Conservation (phyloP, 2,329 filamentous ascomycete species). For the Botryotinia calthae region DNA sequence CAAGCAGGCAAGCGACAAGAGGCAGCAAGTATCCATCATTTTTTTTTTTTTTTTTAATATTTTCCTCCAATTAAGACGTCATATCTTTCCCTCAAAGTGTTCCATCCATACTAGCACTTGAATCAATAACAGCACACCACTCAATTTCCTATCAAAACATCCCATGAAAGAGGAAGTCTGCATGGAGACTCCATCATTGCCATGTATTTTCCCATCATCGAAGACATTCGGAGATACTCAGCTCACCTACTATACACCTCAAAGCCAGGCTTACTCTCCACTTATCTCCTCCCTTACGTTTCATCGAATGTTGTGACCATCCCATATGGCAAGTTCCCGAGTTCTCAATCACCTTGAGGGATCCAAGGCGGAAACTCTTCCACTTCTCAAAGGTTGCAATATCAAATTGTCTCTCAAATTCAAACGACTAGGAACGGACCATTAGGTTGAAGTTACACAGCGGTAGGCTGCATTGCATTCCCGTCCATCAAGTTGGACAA, state of each 20-base stretch:
- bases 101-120: neutral
- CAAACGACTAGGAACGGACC: neutral
- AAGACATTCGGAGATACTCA: neutral
- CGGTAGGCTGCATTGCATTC: conserved; percentile 10
- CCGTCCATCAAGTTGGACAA: conserved; percentile 8
- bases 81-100: neutral
- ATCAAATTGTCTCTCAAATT: conserved; percentile 7
- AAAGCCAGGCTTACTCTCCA: neutral
- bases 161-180: neutral
- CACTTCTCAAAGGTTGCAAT: neutral
- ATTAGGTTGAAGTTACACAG: neutral
- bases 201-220: conserved; percentile 1
- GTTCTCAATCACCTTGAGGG: neutral
- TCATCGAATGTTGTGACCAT: conserved; percentile 4
- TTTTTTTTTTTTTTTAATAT: neutral
- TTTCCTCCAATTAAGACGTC: neutral
- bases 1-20: conserved; percentile 9
- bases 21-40: conserved; percentile 9
- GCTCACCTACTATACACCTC: neutral
- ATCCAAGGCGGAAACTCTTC: neutral
- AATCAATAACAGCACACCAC: neutral
- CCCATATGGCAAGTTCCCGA: neutral
- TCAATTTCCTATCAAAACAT: neutral
- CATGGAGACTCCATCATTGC: neutral
- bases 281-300: neutral